Conservation (phyloP, 2,329 filamentous ascomycete species). For the Colletotrichum acutatum region DNA sequence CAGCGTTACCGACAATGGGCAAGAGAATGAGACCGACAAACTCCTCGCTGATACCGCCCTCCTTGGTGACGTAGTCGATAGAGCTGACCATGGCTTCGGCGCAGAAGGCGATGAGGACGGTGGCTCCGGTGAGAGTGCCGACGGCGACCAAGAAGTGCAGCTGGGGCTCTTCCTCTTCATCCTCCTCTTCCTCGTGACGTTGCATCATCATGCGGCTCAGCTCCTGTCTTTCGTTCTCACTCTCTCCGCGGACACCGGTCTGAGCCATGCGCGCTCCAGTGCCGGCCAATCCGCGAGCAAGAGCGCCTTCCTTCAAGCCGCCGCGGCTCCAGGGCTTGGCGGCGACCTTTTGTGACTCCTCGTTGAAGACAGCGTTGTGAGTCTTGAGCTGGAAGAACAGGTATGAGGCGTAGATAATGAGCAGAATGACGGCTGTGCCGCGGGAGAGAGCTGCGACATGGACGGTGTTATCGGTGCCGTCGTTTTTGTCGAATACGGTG, state of each 20-base stretch:
- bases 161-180: conserved; percentile 80
- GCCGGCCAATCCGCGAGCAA: conserved; percentile 53
- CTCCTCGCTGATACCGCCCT: conserved; percentile 72
- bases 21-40: conserved; percentile 85
- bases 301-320: conserved; percentile 45
- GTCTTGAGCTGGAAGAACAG: conserved; percentile 93
- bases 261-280: conserved; percentile 52
- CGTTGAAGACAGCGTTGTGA: conserved; percentile 82
- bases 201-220: conserved; percentile 58
- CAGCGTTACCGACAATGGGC: conserved; percentile 85
- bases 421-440: conserved; percentile 81
- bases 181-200: conserved; percentile 67
- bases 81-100: conserved; percentile 82
- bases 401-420: conserved; percentile 85
- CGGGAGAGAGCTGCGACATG: conserved; percentile 74
- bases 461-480: conserved; percentile 47
- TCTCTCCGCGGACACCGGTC: conserved; percentile 42
- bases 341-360: conserved; percentile 80
- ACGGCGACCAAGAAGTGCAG: conserved; percentile 79
- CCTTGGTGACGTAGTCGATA: conserved; percentile 74
- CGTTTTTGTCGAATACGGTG: conserved; percentile 78
- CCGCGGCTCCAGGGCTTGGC: conserved; percentile 59
- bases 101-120: conserved; percentile 83
- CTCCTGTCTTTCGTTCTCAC: conserved; percentile 51
- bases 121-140: conserved; percentile 76